Percentiles rank a stretch among this genome's conserved stretches.
These are phyloP conservation scores for Euphorbia tirucalli DNA, from an alignment of 345 rosid genomes.

Conservation along the genomic window DNA sequence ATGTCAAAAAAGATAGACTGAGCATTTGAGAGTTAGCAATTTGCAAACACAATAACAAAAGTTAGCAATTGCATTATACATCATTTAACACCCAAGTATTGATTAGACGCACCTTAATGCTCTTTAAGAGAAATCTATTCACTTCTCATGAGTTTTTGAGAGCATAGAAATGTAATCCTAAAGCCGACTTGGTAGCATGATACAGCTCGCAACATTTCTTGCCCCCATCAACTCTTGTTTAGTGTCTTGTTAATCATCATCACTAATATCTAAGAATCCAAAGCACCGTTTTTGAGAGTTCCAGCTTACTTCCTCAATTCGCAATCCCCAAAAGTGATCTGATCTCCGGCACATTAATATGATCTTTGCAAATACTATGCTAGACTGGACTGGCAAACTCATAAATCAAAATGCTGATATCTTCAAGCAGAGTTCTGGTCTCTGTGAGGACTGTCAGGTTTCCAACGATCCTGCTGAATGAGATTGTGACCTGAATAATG, in stretches of 20 bases:
- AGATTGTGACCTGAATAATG: background rate
- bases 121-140: no score
- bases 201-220: background rate
- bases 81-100: background rate
- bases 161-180: no score
- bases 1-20: no score
- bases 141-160: no score
- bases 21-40: no score
- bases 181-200: background rate
- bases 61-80: background rate
- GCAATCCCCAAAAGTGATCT: background rate
- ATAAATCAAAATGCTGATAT: background rate
- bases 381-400: background rate
- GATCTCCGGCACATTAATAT: background rate
- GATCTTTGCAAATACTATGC: background rate
- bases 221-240: background rate
- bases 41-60: background rate
- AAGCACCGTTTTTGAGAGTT: background rate
- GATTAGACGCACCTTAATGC: background rate
- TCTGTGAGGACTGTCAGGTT: constrained; percentile 19
- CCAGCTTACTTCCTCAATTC: background rate
- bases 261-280: no score
- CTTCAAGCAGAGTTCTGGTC: background rate
- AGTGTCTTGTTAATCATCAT: background rate
- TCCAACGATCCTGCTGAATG: constrained; percentile 26